Evolutionary conservation across 257 asterid species (phyloP).

Genomic region (Echites panduratus): DNA sequence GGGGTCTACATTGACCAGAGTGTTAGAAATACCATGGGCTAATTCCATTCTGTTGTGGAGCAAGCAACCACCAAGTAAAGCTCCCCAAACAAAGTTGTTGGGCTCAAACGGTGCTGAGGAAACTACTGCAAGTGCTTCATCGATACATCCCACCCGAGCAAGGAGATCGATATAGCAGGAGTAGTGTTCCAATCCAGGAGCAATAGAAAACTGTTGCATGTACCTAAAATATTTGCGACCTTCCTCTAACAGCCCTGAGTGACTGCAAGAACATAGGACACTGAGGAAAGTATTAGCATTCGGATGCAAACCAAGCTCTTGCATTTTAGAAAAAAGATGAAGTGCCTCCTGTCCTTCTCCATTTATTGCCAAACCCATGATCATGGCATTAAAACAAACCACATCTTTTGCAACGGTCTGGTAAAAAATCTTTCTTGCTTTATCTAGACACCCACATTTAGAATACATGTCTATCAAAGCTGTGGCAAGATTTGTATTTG

Average conservation of each 20-base stretch:
- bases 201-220: slow-evolving; percentile 16
- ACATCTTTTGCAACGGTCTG: slow-evolving; percentile 47
- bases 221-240: slow-evolving; percentile 50
- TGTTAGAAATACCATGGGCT: slow-evolving; percentile 40
- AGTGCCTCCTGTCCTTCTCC: slow-evolving; percentile 61
- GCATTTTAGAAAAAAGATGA: slow-evolving; percentile 40
- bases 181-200: slow-evolving; percentile 62
- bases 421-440: slow-evolving; percentile 38
- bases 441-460: slow-evolving; percentile 60
- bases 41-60: slow-evolving; percentile 52
- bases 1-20: slow-evolving; percentile 62
- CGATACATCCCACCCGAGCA: slow-evolving; percentile 56
- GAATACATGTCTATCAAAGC: slow-evolving; percentile 71
- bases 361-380: slow-evolving; percentile 64
- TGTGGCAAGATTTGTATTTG: slow-evolving; percentile 63
- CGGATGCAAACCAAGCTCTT: slow-evolving; percentile 30
- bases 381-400: slow-evolving; percentile 71
- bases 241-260: slow-evolving; percentile 47
- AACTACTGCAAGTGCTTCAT: slow-evolving; percentile 57
- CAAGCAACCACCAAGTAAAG: slow-evolving; percentile 55
- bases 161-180: slow-evolving; percentile 69
- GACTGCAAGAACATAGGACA: slow-evolving; percentile 52
- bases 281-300: slow-evolving; percentile 48
- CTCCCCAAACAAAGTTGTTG: slow-evolving; percentile 66
- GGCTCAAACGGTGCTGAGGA: slow-evolving; percentile 51